Conservation (phyloP, 495 filamentous ascomycete genomes). For the Venustampulla echinocandica region DNA sequence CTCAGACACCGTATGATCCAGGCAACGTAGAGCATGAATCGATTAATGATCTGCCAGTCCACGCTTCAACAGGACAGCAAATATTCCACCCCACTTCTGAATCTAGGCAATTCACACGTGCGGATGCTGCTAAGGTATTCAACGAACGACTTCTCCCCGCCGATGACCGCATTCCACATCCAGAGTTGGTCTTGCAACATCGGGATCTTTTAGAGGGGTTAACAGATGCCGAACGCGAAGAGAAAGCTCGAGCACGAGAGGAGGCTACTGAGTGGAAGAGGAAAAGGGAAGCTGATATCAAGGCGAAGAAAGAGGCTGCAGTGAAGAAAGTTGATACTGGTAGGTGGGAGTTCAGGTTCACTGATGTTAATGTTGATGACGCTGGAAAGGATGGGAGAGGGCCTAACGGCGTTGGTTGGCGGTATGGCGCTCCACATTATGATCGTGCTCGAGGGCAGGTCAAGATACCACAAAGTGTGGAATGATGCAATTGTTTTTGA, state of each 20-base stretch:
- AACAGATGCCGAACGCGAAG: slow-evolving; percentile 27
- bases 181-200: slow-evolving; percentile 65
- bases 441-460: slow-evolving; percentile 37
- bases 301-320: slow-evolving; percentile 30
- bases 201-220: slow-evolving; percentile 33
- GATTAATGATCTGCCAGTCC: slow-evolving; percentile 85
- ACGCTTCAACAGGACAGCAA: slow-evolving; percentile 69
- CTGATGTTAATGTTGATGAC: slow-evolving; percentile 45
- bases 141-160: slow-evolving; percentile 61
- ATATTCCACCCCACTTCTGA: slow-evolving; percentile 87
- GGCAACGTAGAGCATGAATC: slow-evolving; percentile 62
- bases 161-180: slow-evolving; percentile 81
- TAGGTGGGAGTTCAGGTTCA: slow-evolving; percentile 76
- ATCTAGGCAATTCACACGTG: slow-evolving; percentile 80
- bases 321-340: slow-evolving; percentile 41
- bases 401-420: slow-evolving; percentile 48
- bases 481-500: slow-evolving; percentile 7
- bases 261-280: slow-evolving; percentile 32
- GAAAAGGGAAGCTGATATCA: slow-evolving; percentile 28
- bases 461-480: slow-evolving; percentile 22
- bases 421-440: slow-evolving; percentile 41
- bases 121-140: slow-evolving; percentile 83
- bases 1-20: slow-evolving; percentile 29
- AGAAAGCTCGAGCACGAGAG: slow-evolving; percentile 35
- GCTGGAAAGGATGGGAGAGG: slow-evolving; percentile 41